phyloP scores from a whole-genome alignment of 2,329 filamentous ascomycete genomes.

The Macroventuria anomochaeta region DNA sequence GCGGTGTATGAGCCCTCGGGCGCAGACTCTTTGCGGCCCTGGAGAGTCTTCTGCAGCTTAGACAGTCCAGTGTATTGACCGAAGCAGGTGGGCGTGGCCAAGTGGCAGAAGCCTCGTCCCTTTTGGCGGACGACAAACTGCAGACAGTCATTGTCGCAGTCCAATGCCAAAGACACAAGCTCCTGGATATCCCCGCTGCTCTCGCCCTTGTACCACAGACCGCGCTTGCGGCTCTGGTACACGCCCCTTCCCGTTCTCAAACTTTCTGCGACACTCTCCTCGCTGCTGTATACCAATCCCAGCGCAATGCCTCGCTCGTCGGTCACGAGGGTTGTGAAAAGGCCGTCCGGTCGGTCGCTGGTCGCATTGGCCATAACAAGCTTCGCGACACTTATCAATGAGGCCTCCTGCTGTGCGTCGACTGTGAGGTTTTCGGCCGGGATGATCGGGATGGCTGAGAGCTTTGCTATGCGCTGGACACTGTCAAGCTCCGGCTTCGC shows the following conservation, averaged over 20 bases:
- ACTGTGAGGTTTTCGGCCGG: constrained; percentile 74
- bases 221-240: constrained; percentile 94
- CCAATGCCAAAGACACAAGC: constrained; percentile 80
- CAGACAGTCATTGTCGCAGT: constrained; percentile 93
- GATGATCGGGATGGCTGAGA: constrained; percentile 71
- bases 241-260: constrained; percentile 82
- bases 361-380: constrained; percentile 77
- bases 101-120: constrained; percentile 89
- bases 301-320: constrained; percentile 85
- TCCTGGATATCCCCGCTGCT: constrained; percentile 94
- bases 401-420: constrained; percentile 64
- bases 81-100: constrained; percentile 91
- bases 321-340: constrained; percentile 89
- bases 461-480: constrained; percentile 51
- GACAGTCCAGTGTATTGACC: constrained; percentile 82
- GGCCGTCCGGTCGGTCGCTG: constrained; percentile 80
- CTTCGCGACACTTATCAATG: constrained; percentile 69
- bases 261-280: constrained; percentile 87
- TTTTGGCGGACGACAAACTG: constrained; percentile 90
- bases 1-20: constrained; percentile 93
- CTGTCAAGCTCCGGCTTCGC: constrained; percentile 49
- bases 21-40: constrained; percentile 80
- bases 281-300: constrained; percentile 92
- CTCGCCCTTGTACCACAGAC: constrained; percentile 95
- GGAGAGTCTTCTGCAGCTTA: constrained; percentile 84